These are phyloP conservation scores for Heliamphora pulchella DNA, from an alignment of 179 eudicot genomes.

Conservation along the genomic window DNA sequence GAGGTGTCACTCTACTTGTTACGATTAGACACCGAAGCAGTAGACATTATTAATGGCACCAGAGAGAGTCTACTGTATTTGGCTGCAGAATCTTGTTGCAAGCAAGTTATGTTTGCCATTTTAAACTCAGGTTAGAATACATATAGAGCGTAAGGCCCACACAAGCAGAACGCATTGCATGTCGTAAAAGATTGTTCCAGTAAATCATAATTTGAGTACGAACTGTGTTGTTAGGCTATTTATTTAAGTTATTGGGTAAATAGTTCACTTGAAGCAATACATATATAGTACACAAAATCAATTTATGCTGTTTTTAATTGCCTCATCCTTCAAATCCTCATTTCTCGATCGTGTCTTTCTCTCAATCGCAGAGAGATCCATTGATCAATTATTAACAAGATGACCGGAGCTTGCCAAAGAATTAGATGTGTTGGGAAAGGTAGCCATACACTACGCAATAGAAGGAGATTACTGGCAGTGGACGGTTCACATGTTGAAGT, in stretches of 20 bases:
- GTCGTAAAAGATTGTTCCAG: not conserved
- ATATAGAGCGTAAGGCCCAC: not conserved
- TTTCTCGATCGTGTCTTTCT: no score
- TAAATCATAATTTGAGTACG: no score
- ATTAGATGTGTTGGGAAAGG: not conserved
- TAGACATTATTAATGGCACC: not conserved
- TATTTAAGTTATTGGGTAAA: no score
- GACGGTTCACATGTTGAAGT: not conserved
- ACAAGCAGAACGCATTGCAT: not conserved
- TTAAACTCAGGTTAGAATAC: not conserved
- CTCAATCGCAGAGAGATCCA: no score
- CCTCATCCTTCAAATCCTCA: no score
- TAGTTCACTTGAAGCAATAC: no score
- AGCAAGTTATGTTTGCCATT: not conserved
- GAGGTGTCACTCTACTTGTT: not conserved
- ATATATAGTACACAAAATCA: no score
- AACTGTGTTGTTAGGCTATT: no score
- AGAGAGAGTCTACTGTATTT: not conserved
- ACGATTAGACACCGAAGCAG: not conserved
- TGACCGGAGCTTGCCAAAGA: not conserved
- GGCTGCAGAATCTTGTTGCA: not conserved
- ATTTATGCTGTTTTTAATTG: no score
- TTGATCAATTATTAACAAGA: no score
- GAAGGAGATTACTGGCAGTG: not conserved
- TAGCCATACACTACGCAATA: not conserved